Conservation (phyloP, 371 early-diverging fungal genomes). For the Lichtheimia ornata region DNA sequence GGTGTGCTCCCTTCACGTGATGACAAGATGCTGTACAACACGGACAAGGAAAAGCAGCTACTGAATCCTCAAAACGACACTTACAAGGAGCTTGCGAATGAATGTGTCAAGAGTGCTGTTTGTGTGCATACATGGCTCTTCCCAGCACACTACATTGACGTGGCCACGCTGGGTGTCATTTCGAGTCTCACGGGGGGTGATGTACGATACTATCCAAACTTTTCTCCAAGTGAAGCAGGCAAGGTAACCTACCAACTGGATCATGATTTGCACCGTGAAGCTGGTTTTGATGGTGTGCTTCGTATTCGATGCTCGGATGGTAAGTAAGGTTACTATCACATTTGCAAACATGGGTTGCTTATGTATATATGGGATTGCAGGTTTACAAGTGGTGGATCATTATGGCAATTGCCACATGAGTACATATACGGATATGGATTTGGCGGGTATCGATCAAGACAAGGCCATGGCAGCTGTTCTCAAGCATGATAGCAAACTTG, state of each 20-base stretch:
- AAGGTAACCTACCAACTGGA: constrained; percentile 72
- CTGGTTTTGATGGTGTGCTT: constrained; percentile 87
- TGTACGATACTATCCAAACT: constrained; percentile 75
- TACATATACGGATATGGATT: constrained; percentile 89
- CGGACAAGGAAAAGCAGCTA: constrained; percentile 88
- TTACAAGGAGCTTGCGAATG: constrained; percentile 80
- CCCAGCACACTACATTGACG: constrained; percentile 11
- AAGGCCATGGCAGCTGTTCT: constrained; percentile 77
- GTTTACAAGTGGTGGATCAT: constrained; percentile 80
- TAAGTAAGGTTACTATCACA: constrained; percentile 33
- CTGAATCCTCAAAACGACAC: constrained; percentile 84
- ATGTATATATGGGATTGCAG: constrained; percentile 27
- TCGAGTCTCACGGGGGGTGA: constrained; percentile 90
- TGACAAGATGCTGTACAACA: constrained; percentile 81
- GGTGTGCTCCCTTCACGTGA: constrained; percentile 87
- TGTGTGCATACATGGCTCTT: constrained; percentile 88
- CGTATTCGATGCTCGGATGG: constrained; percentile 93
- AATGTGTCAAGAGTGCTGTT: constrained; percentile 78
- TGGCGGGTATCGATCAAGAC: constrained; percentile 85
- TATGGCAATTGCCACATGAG: constrained; percentile 93
- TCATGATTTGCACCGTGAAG: constrained; percentile 66
- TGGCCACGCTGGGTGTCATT: constrained; percentile 58
- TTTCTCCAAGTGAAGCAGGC: constrained; percentile 68
- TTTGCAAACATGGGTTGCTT: constrained; percentile 1
- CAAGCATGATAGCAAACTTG: constrained; percentile 86